These are phyloP conservation scores for Macrolepiota albuminosa DNA, from an alignment of 768 basidiomycete genomes.

Conservation along the genomic window DNA sequence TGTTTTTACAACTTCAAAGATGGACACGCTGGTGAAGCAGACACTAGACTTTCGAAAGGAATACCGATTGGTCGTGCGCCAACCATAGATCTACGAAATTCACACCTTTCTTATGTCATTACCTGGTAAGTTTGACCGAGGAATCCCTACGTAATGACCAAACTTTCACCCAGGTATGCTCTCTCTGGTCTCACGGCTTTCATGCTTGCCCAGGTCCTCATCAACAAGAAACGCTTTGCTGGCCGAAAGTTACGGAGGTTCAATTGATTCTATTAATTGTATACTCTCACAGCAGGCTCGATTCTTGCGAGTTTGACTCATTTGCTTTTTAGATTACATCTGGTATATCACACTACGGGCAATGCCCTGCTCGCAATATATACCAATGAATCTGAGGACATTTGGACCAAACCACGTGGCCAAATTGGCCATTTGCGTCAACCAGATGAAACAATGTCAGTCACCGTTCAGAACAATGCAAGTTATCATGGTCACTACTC, in stretches of 20 bases:
- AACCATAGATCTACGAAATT: conserved; percentile 84
- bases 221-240: conserved; percentile 46
- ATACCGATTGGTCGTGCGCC: conserved; percentile 82
- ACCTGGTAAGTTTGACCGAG: conserved; percentile 63
- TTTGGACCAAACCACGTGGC: neutral
- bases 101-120: conserved; percentile 90
- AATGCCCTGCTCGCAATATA: neutral
- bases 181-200: conserved; percentile 78
- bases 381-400: neutral
- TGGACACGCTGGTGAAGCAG: conserved; percentile 76
- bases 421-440: neutral
- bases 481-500: neutral
- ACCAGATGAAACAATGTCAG: neutral
- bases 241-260: conserved; percentile 58
- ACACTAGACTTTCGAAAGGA: conserved; percentile 56
- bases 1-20: conserved; percentile 40
- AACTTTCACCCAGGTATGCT: conserved; percentile 62
- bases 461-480: neutral
- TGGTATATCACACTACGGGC: neutral
- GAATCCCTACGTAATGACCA: neutral
- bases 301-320: neutral
- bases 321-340: conserved; percentile 5
- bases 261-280: conserved; percentile 13
- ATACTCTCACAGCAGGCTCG: neutral
- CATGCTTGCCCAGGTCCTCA: conserved; percentile 72